Evolutionary conservation across 2,329 filamentous ascomycete genomes (phyloP), one percentile per base, ranked within the genome.

Genomic region (Decorospora gaudefroyi): DNA sequence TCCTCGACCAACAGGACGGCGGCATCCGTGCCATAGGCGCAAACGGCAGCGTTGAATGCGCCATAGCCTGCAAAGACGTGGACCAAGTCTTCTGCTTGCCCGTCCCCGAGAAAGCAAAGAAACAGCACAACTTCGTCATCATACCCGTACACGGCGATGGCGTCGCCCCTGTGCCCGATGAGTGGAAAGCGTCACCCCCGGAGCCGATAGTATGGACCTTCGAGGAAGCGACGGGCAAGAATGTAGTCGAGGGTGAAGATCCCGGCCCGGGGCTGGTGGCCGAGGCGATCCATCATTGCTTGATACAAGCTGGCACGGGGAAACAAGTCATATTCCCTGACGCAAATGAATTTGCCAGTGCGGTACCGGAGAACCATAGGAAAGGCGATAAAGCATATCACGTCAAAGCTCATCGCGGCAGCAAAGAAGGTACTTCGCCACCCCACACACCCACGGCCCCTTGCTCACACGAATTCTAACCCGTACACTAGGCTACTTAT

Each of bases 321-420:
- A 79, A 80, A 46, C 53, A 63, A 4, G 73, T 80, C 11, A 68
- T 81, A 15, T 74, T 77, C 23, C 81, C 83, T 0, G 70, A 76
- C 40, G 76, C 79, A 26, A 72, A 76, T 13, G 78, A 84, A 45
- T 85, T 85, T 55, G 76, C 76, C 37, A 83, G 81, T 61, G 78
- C 80, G 2, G 78, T 79, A 34, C 76, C 77, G 2, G 81, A 85
- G 61, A 74, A 77, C 35, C 81, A 84, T 62, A 75, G 81, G 2
- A 85, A 85, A 61, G 76, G 76, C 28, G 83, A 85, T 62, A 81
- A 80, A 55, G 81, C 79, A 33, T 84, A 78, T 57, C 82, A 85
- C 58, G 80, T 84, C 32, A 85, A 84, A 58, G 81, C 79, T 9
- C 81, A 82, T 64, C 69, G 80, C 27, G 83, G 83, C 3, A 83